Percentiles rank a stretch among this genome's conserved stretches.
Conservation (phyloP, 441 rosid genomes). For the Pelargonium australe region DNA sequence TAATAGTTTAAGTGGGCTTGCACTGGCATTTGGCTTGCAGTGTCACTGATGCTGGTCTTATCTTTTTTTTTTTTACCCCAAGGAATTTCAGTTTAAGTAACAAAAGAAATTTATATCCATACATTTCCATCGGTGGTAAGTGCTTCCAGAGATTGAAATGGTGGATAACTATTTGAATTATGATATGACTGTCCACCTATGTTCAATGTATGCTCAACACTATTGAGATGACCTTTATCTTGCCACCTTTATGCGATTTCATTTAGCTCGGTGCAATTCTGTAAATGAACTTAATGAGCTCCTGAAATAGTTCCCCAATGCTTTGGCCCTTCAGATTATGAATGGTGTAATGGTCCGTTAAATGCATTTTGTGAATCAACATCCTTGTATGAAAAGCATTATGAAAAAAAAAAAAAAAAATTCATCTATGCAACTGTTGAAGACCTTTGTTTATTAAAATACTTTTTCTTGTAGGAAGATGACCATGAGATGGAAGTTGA, state of each 20-base stretch:
- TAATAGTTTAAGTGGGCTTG: neutral
- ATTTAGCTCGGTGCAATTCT: neutral
- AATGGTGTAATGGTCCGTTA: neutral
- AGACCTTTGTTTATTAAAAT: neutral
- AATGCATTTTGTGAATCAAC: neutral
- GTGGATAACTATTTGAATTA: neutral
- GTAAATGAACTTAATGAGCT: neutral
- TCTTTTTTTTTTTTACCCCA: neutral
- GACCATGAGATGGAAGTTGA: conserved; percentile 57
- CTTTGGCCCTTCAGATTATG: too few species aligned
- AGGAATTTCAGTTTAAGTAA: neutral
- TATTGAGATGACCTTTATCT: neutral
- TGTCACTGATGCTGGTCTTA: neutral
- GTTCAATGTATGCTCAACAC: neutral
- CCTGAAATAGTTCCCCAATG: neutral
- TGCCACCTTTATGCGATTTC: neutral
- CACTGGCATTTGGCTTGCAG: too few species aligned
- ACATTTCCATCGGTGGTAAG: too few species aligned
- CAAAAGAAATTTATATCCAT: too few species aligned
- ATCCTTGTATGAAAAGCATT: neutral
- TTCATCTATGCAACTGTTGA: neutral
- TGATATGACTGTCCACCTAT: neutral
- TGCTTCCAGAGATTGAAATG: too few species aligned
- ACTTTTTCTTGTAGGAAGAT: conserved; percentile 30
- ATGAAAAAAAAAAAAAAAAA: neutral